Percentiles rank a stretch among this genome's conserved stretches.
phyloP scores from a whole-genome alignment of 2,329 filamentous ascomycete genomes.

The Mycocentrospora acerina region DNA sequence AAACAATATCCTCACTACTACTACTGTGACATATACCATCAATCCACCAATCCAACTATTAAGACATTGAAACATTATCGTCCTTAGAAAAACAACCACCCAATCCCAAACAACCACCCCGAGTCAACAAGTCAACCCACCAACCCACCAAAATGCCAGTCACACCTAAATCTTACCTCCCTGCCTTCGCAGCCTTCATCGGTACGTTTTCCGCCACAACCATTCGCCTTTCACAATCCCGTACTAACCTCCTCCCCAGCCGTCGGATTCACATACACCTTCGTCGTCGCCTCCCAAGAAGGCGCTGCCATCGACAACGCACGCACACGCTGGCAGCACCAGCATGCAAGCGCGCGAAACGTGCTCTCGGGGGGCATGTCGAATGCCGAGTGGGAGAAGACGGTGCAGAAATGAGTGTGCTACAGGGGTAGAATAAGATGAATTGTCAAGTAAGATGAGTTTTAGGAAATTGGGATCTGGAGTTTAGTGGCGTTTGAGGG shows the following conservation, averaged over 20 bases:
- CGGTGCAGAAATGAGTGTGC: not conserved
- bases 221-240: not conserved
- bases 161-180: constrained; percentile 34
- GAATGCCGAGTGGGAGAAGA: constrained; percentile 3
- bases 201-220: constrained; percentile 16
- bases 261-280: constrained; percentile 35
- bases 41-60: no score
- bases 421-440: not conserved
- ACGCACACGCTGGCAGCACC: constrained; percentile 36
- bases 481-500: no score
- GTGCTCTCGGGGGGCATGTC: constrained; percentile 16
- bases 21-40: no score
- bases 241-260: constrained; percentile 9
- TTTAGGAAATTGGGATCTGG: no score
- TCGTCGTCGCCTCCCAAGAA: constrained; percentile 34
- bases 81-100: no score
- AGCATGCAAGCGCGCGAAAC: constrained; percentile 23
- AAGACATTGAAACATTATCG: no score
- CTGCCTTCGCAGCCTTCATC: constrained; percentile 34
- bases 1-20: constrained; percentile 1
- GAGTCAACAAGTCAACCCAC: constrained; percentile 1
- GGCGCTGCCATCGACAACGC: constrained; percentile 36
- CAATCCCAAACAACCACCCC: constrained; percentile 1
- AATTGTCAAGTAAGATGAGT: no score
- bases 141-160: constrained; percentile 29